Base-by-base conservation (phyloP, 2,329 filamentous ascomycete genomes). In the Xylariaceae sp. region DNA sequence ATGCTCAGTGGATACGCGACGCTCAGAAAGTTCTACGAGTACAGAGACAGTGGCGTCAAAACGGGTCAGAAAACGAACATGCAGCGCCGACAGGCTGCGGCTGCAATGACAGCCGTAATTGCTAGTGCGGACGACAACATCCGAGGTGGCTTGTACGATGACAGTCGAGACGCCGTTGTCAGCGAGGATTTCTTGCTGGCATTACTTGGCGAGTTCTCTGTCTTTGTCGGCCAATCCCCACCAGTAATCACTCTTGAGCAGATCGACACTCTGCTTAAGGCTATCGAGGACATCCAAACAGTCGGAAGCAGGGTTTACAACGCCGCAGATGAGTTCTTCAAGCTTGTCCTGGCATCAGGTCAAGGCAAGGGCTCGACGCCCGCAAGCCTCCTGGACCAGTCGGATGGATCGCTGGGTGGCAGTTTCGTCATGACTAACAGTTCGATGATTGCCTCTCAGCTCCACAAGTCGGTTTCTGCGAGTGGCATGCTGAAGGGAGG, bases 1-100 rank as follows among this genome's bases (percentile, higher is more conserved):
- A 88, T 92, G 75, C 85, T 97, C 8, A 94, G 90, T 71, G 93
- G 93, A 18, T 97, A 97, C 69, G 93, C 92, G 18, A 96, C 92
- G 0, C 79, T 97, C 17, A 88, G 93, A 41, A 88, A 87, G 66
- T 97, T 93, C 77, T 97, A 96, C 73, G 88, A 92, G 63, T 82
- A 92, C n/a, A 85, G 93, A 53, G 93, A 97, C 69, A 82, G 85
- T 67, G 60, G 67, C 15, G 65, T 64, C 23, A 69, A 66, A 17
- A 71, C 18, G 74, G 81, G 44, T 41, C 64, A 71, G 23, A 76
- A 77, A 59, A 81, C 86, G 0, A 75, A 86, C 18, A 79, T 82
- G 10, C 79, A 87, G 17, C 88, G 86, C 65, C 83, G 85, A 57
- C 84, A 88, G 65, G 81, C 92, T 4, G 89, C 88, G 0, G 80